These are phyloP conservation scores for Filobasidium uniguttulatum DNA, from an alignment of 1,284 basidiomycete species.

Conservation along the genomic window DNA sequence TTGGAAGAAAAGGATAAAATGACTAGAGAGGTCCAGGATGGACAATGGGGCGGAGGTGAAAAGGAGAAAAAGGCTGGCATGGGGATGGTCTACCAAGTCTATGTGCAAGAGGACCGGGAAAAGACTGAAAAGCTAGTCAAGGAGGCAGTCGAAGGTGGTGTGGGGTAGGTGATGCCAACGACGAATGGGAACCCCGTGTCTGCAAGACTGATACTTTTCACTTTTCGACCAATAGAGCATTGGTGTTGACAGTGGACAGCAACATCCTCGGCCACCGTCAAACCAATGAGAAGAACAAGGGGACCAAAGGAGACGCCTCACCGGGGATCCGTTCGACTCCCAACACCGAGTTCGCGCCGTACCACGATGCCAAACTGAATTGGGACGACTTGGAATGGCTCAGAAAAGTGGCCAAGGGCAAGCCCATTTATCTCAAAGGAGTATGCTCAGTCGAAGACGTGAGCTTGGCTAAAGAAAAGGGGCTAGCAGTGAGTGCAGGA, in stretches of 20 bases:
- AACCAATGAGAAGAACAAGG: slow-evolving; percentile 19
- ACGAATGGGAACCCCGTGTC: too few species aligned
- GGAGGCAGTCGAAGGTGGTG: slow-evolving; percentile 27
- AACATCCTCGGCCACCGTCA: slow-evolving; percentile 16
- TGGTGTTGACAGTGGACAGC: slow-evolving; percentile 22
- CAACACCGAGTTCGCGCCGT: slow-evolving; percentile 13
- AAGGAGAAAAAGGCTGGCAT: slow-evolving; percentile 17
- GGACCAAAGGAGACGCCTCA: slow-evolving; percentile 16
- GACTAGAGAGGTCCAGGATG: slow-evolving; percentile 10
- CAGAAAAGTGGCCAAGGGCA: slow-evolving; percentile 27
- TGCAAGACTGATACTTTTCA: too few species aligned
- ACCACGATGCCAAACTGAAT: slow-evolving; percentile 23
- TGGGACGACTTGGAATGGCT: slow-evolving; percentile 38
- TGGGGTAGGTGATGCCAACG: slow-evolving; percentile 18
- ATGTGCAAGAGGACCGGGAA: slow-evolving; percentile 23
- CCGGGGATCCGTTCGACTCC: slow-evolving; percentile 19
- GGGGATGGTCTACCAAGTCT: slow-evolving; percentile 26
- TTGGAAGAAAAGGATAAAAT: slow-evolving; percentile 20
- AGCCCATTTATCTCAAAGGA: slow-evolving; percentile 40
- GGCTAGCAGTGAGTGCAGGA: slow-evolving; percentile 30
- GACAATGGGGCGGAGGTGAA: neutral
- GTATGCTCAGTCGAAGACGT: slow-evolving; percentile 37
- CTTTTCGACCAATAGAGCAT: slow-evolving; percentile 19
- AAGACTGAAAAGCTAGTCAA: slow-evolving; percentile 32
- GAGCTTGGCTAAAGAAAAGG: slow-evolving; percentile 36